Conservation (phyloP, 140 eudicot genomes). For the Flaveria floridana region DNA sequence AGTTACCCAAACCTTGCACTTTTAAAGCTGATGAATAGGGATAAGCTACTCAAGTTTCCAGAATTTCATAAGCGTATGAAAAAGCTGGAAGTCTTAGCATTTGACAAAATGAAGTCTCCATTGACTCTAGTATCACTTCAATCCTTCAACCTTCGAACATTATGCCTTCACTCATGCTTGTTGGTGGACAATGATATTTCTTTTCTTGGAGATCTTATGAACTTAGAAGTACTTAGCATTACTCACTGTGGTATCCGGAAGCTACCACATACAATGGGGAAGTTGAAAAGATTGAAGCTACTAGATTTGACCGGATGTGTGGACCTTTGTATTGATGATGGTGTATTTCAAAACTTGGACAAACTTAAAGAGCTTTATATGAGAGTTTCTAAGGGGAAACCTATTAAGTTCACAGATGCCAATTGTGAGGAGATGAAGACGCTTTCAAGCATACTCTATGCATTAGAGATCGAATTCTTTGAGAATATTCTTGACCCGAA, state of each 20-base stretch:
- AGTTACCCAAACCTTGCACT: conserved; percentile 27
- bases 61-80: conserved; percentile 4
- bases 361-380: conserved; percentile 23
- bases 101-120: no score
- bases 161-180: no score
- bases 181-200: not conserved
- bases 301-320: not conserved
- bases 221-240: conserved; percentile 13
- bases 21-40: not conserved
- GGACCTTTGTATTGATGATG: conserved; percentile 5
- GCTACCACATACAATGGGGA: not conserved
- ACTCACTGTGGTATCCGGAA: not conserved
- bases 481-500: not conserved
- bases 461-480: not conserved
- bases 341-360: not conserved
- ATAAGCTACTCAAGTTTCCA: not conserved
- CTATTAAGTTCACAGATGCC: not conserved
- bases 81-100: not conserved
- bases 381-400: not conserved
- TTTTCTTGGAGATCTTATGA: conserved; percentile 12
- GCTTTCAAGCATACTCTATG: not conserved
- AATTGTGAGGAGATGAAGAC: not conserved
- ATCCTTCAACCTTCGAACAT: no score
- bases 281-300: not conserved
- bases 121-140: no score